phyloP scores from a whole-genome alignment of 768 basidiomycete genomes.

The Gloeostereum incarnatum region DNA sequence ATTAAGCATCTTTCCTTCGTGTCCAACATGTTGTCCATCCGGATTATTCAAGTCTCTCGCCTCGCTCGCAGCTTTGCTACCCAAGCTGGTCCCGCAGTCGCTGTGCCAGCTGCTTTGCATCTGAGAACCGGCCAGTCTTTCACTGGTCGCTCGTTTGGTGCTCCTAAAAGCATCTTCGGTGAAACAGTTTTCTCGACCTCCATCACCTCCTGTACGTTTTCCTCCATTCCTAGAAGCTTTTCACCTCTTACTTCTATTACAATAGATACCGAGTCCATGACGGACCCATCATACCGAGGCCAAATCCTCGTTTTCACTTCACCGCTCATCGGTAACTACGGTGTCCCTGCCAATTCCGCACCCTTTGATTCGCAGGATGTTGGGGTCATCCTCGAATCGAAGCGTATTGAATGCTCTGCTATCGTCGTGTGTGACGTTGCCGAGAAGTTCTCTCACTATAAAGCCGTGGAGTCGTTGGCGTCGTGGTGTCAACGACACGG shows the following conservation, averaged over 20 bases:
- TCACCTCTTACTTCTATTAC: slow-evolving; percentile 4
- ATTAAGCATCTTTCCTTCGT: slow-evolving; percentile 21
- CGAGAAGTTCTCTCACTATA: slow-evolving; percentile 90
- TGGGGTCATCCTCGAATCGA: slow-evolving; percentile 84
- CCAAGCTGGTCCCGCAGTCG: slow-evolving; percentile 37
- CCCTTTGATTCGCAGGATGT: slow-evolving; percentile 69
- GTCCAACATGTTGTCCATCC: slow-evolving; percentile 47
- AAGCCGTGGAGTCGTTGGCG: slow-evolving; percentile 86
- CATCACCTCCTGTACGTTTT: slow-evolving; percentile 85
- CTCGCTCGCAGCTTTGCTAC: slow-evolving; percentile 59
- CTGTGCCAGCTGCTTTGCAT: slow-evolving; percentile 77
- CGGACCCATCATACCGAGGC: slow-evolving; percentile 95
- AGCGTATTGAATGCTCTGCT: slow-evolving; percentile 83
- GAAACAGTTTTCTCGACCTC: slow-evolving; percentile 99
- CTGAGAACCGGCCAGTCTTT: slow-evolving; percentile 94
- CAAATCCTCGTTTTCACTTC: slow-evolving; percentile 99
- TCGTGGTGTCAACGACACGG: slow-evolving; percentile 89
- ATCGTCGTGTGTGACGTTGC: slow-evolving; percentile 94
- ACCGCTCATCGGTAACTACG: slow-evolving; percentile 98
- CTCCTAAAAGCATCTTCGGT: slow-evolving; percentile 78
- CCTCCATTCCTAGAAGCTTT: slow-evolving; percentile 1
- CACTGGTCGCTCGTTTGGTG: slow-evolving; percentile 83
- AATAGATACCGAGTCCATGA: slow-evolving; percentile 99
- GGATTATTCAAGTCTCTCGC: slow-evolving; percentile 37
- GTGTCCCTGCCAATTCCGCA: slow-evolving; percentile 77